Percentiles rank a stretch among this genome's conserved stretches.
Evolutionary conservation across 2,329 filamentous ascomycete species (phyloP).

Genomic region (Coniella lustricola): DNA sequence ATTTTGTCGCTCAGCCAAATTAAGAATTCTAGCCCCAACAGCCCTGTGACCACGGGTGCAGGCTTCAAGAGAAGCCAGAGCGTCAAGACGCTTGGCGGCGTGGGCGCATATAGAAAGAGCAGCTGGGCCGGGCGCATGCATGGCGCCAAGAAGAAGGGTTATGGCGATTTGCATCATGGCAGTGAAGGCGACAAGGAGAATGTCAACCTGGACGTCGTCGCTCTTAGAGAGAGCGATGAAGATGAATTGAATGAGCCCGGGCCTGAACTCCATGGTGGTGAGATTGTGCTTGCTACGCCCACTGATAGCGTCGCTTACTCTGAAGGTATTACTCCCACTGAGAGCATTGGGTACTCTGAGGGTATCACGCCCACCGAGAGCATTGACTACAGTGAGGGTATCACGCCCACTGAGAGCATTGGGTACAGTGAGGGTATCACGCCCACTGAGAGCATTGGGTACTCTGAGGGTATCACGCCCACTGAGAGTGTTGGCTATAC

Average conservation of each 20-base stretch:
- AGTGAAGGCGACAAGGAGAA: slow-evolving; percentile 44
- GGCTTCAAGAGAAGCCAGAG: slow-evolving; percentile 73
- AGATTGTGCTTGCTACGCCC: slow-evolving; percentile 14
- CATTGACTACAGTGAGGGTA: too few relatives aligned
- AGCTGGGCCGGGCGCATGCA: slow-evolving; percentile 55
- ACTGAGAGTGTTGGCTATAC: slow-evolving; percentile 7
- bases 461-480: background rate
- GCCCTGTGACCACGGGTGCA: slow-evolving; percentile 38
- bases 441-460: too few relatives aligned
- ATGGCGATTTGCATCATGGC: slow-evolving; percentile 54
- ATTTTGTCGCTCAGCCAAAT: slow-evolving; percentile 92
- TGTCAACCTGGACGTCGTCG: slow-evolving; percentile 25
- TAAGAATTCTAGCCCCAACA: slow-evolving; percentile 44
- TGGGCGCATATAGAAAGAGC: slow-evolving; percentile 52
- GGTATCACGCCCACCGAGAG: background rate
- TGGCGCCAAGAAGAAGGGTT: slow-evolving; percentile 36
- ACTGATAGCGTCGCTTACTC: background rate
- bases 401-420: background rate
- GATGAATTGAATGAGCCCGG: slow-evolving; percentile 34
- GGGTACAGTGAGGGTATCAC: background rate
- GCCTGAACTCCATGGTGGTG: slow-evolving; percentile 18
- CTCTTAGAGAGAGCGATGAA: slow-evolving; percentile 52
- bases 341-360: too few relatives aligned
- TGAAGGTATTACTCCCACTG: too few relatives aligned
- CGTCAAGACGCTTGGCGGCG: slow-evolving; percentile 53